A percentile compares a stretch with the other conserved stretches of the same genome.
Evolutionary conservation across 352 stramenopile species (phyloP).

Genomic region (Pythium brachiatum): DNA sequence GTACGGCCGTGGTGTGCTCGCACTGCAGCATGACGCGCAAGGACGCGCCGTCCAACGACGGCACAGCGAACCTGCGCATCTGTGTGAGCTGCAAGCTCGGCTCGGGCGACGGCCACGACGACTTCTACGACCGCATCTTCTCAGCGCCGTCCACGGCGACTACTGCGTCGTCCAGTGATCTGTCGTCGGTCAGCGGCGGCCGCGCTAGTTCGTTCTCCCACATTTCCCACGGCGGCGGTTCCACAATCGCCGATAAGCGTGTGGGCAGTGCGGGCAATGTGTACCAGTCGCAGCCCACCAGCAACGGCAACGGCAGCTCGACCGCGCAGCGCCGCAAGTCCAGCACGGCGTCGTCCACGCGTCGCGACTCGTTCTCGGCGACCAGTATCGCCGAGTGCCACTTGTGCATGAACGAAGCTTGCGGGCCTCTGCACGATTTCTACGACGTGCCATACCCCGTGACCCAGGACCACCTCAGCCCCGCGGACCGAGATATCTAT

Average conservation of each 20-base stretch:
- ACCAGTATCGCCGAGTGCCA: constrained; percentile 33
- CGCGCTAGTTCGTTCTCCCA: constrained; percentile 30
- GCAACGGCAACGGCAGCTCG: not conserved
- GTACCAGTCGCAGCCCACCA: constrained; percentile 1
- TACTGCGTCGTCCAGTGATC: constrained; percentile 22
- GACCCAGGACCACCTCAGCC: constrained; percentile 46
- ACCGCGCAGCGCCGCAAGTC: constrained; percentile 42
- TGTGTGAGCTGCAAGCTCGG: constrained; percentile 82
- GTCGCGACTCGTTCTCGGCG: constrained; percentile 40
- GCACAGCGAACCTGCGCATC: constrained; percentile 51
- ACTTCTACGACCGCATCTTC: constrained; percentile 66
- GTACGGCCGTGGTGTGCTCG: constrained; percentile 56
- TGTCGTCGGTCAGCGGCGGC: constrained; percentile 10
- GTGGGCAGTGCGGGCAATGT: constrained; percentile 19
- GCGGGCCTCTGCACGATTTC: constrained; percentile 48
- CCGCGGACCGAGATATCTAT: constrained; percentile 48
- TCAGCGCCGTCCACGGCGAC: constrained; percentile 36
- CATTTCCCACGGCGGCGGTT: constrained; percentile 7
- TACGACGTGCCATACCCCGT: constrained; percentile 62
- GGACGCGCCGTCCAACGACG: constrained; percentile 48
- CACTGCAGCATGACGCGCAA: constrained; percentile 69
- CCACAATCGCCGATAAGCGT: constrained; percentile 17
- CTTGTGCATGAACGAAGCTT: constrained; percentile 62
- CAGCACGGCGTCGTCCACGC: constrained; percentile 34
- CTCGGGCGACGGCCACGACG: constrained; percentile 41